Evolutionary conservation across 306 rosid genomes (phyloP).

Genomic region (Casuarina cunninghamiana): DNA sequence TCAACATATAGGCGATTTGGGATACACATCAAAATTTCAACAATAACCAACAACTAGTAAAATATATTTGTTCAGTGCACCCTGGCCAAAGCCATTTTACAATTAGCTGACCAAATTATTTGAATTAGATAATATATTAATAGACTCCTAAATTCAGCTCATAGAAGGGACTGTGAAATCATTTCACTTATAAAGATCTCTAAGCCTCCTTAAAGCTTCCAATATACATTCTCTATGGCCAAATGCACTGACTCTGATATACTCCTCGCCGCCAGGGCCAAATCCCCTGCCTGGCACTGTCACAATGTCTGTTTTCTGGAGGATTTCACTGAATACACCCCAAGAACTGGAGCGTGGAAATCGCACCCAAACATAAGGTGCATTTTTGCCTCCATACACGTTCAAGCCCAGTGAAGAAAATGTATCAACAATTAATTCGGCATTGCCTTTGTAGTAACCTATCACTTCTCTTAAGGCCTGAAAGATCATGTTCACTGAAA

Average conservation of each 20-base stretch:
- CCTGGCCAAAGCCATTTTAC: not conserved
- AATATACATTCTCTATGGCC: conserved; percentile 46
- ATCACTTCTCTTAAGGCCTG: conserved; percentile 47
- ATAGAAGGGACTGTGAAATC: not conserved
- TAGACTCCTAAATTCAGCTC: not conserved
- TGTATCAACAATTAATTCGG: conserved; percentile 48
- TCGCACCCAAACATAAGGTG: conserved; percentile 68
- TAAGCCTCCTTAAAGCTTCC: conserved; percentile 58
- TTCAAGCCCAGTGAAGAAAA: conserved; percentile 51
- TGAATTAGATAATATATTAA: not conserved
- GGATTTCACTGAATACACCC: conserved; percentile 55
- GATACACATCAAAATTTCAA: too few species aligned
- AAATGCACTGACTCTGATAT: conserved; percentile 57
- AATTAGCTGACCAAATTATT: not conserved
- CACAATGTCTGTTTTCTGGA: conserved; percentile 51
- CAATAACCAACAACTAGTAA: too few species aligned
- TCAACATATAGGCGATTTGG: too few species aligned
- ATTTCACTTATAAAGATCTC: conserved; percentile 9
- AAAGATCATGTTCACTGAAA: too few species aligned
- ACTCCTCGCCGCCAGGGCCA: conserved; percentile 72
- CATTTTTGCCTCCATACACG: conserved; percentile 63
- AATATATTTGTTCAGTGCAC: not conserved
- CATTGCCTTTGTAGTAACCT: conserved; percentile 54
- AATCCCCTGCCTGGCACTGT: conserved; percentile 73
- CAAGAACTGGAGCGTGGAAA: conserved; percentile 64